These are phyloP conservation scores for Sclerotinia minor DNA, from an alignment of 2,329 filamentous ascomycete genomes.

Conservation along the genomic window DNA sequence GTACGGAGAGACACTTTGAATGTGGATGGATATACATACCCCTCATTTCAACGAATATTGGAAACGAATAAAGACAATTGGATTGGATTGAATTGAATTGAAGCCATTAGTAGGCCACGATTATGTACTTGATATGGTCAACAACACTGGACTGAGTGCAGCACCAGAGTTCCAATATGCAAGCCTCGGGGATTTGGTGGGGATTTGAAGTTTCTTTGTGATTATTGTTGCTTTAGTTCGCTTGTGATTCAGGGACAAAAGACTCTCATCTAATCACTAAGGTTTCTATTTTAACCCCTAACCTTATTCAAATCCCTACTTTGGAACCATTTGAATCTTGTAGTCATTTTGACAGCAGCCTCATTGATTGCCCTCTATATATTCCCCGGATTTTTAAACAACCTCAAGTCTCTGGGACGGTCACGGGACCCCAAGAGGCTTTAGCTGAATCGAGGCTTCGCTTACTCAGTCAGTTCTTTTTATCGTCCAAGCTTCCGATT, in stretches of 20 bases:
- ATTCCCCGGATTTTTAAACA: neutral
- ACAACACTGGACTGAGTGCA: neutral
- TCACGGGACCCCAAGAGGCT: constrained; percentile 5
- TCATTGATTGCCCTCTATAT: neutral
- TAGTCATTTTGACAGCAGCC: neutral
- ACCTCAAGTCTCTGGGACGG: neutral
- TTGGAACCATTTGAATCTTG: neutral
- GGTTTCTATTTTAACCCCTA: neutral
- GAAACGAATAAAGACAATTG: neutral
- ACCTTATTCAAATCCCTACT: neutral
- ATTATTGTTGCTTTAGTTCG: neutral
- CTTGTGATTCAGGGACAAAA: neutral
- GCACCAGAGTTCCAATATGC: neutral
- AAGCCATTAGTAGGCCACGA: neutral
- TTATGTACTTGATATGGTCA: neutral
- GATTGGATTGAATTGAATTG: neutral
- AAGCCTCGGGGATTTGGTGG: neutral
- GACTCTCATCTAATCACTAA: neutral
- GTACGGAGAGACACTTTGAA: neutral
- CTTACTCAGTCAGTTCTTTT: constrained; percentile 1
- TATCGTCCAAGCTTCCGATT: constrained; percentile 9
- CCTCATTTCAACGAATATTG: neutral
- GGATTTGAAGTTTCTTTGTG: neutral
- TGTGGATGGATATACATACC: constrained; percentile 7
- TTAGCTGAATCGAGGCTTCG: neutral